Evolutionary conservation across 2,329 filamentous ascomycete species (phyloP), one percentile per base, ranked within the genome.

Genomic region (Boeremia lycopersici): DNA sequence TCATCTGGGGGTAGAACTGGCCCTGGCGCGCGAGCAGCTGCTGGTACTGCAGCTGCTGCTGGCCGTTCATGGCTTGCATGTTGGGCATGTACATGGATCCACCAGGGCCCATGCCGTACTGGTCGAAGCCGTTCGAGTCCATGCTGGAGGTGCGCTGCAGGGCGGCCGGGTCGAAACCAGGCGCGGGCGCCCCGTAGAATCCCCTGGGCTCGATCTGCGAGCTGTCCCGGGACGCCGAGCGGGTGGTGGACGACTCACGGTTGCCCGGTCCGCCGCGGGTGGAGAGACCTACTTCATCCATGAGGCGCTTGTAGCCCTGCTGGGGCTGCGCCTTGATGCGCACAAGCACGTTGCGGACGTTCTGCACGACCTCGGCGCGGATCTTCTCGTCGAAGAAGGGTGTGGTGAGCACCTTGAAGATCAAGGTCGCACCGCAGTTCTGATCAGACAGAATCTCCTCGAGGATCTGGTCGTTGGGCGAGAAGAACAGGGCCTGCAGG

Each of bases 341-440:
- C 30, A 93, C 78, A 30, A 99, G 83, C 34, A 98, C 92, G 66
- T 87, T 91, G 70, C 93, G 91, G 46, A 99, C 91, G 54, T 92
- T 97, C 69, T 96, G 91, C 5, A 96, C 86, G 19, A 97, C 92
- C 67, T 97, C 90, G 40, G 84, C 81, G 42, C 95, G 89, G 72
- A 97, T 93, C 47, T 82, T 87, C 73, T 99, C 95, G 63, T 99
- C 95, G 61, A 98, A 93, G 83, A 97, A 98, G 0, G 95, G 95
- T 7, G 93, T 98, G 0, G 95, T 98, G 51, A 99, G 82, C 30
- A 98, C 93, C 82, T 99, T 99, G 85, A 98, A 99, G 69, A 99
- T 98, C 63, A 99, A 79, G 0, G 93, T 98, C 3, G 93, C 91
- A 49, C 95, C 95, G 63, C 93, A 98, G 41, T 89, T 86, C 68